Conservation (phyloP, 441 rosid genomes). For the Francoa sonchifolia region DNA sequence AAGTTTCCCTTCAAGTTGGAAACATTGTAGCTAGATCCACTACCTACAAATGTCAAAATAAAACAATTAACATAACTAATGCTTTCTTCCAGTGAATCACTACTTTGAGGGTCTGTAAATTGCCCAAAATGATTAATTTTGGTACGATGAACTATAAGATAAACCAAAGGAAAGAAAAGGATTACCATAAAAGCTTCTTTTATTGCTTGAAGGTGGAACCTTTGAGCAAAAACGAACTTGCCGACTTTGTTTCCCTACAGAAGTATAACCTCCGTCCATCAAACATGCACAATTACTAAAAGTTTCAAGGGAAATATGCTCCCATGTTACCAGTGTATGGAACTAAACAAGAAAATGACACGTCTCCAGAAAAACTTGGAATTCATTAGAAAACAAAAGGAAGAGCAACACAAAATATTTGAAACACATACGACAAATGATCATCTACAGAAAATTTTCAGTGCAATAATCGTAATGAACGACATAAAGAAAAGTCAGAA, state of each 20-base stretch:
- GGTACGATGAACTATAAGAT: neutral
- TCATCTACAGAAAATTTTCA: too few species aligned
- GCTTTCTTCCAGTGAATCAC: too few species aligned
- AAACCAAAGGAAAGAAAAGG: conserved; percentile 9
- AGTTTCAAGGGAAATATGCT: neutral
- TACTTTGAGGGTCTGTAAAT: too few species aligned
- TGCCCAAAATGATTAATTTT: too few species aligned
- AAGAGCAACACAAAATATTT: neutral
- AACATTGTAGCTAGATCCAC: conserved; percentile 41
- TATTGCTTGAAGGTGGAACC: conserved; percentile 62
- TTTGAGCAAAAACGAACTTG: conserved; percentile 63
- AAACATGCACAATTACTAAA: neutral
- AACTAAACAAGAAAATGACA: neutral
- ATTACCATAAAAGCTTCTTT: conserved; percentile 56
- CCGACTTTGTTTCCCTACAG: conserved; percentile 66
- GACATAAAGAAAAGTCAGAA: too few species aligned
- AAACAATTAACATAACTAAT: conserved; percentile 2
- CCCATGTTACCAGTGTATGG: neutral
- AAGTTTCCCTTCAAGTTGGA: conserved; percentile 58
- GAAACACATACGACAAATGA: too few species aligned
- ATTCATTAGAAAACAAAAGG: too few species aligned
- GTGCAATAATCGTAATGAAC: too few species aligned
- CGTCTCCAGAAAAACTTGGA: too few species aligned
- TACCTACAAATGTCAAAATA: conserved; percentile 25
- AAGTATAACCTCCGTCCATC: conserved; percentile 3